Evolutionary conservation across 1,139 yeast genomes (phyloP).

Genomic region (Geotrichum bryndzae): DNA sequence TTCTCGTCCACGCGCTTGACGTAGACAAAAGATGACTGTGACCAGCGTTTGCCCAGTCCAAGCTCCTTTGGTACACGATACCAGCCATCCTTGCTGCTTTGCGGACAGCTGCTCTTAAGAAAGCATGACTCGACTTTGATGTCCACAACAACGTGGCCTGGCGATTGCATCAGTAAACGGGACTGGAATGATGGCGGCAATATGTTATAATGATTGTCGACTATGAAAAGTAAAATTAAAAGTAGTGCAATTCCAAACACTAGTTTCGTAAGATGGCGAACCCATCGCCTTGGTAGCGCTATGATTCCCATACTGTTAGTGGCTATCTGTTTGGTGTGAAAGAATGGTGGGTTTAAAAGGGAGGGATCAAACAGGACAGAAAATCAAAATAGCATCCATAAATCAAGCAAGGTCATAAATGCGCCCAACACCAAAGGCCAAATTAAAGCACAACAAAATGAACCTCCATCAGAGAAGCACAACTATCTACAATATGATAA

Average conservation of each 20-base stretch:
- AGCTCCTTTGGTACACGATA: conserved; percentile 33
- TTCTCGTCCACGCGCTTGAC: conserved; percentile 28
- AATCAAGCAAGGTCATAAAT: neutral
- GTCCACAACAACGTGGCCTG: conserved; percentile 32
- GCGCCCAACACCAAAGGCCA: no score
- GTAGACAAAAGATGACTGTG: conserved; percentile 28
- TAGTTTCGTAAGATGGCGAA: conserved; percentile 28
- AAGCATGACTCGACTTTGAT: conserved; percentile 30
- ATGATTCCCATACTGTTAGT: conserved; percentile 1
- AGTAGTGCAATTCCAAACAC: conserved; percentile 21
- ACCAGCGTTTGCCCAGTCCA: conserved; percentile 32
- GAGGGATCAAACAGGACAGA: neutral
- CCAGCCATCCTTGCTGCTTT: conserved; percentile 30
- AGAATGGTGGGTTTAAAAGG: neutral
- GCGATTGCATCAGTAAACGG: conserved; percentile 24
- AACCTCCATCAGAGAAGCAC: no score
- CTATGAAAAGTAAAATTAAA: conserved; percentile 22
- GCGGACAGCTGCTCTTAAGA: conserved; percentile 26
- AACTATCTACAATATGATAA: no score
- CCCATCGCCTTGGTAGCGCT: conserved; percentile 29
- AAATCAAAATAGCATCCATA: neutral
- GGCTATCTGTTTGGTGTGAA: neutral
- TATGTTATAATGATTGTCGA: conserved; percentile 31
- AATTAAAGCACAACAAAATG: no score
- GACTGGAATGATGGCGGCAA: conserved; percentile 32